Evolutionary conservation across 257 asterid genomes (phyloP), one percentile per base, ranked within the genome.

Genomic region (Solanum verrucosum): DNA sequence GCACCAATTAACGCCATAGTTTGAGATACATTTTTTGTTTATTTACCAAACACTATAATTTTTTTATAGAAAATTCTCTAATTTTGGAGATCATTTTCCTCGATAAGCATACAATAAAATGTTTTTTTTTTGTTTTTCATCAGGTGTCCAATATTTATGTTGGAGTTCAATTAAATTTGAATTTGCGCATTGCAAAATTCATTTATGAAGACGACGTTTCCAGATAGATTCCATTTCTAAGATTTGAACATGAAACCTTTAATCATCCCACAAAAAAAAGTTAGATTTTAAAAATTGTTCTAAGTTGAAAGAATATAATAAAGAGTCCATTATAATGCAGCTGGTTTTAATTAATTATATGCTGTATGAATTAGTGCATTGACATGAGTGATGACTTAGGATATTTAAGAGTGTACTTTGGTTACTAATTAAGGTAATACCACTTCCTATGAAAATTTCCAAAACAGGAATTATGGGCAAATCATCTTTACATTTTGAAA

Each of bases 351-450:
- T 31, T 72, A 72, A 37, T 21, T 81, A 46, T 27, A 46, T 49
- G 18, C 3, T 29, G 85, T 81, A 18, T 44, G 40, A 42, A 72
- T 72, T 31, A 27, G 85, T 81, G 85, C 40, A 81, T 42, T 77
- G 84, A 40, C n/a, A 79, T 79, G 65, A 79, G 60, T 16, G n/a
- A 25, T 78, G 65, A 79, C 38, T 56, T 65, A 8, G 84, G 84
- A 84, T 70, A 49, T 37, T 77, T 56, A 52, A 86, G 27, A 88
- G 67, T 44, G 86, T 34, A 86, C 81, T 86, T 63, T 68, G 59
- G 42, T 88, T 88, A 21, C 91, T 60, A 70, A 12, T 37, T 88
- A 79, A n/a, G 86, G 88, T 63, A 89, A 67, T 82, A 81, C 79
- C 83, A 71, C 79, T 67, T 49, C 87, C 86, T 81, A 77, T n/a